Percentiles rank a stretch among this genome's conserved stretches.
phyloP scores from a whole-genome alignment of 2,329 filamentous ascomycete species.

The Magnaporthiopsis incrustans region DNA sequence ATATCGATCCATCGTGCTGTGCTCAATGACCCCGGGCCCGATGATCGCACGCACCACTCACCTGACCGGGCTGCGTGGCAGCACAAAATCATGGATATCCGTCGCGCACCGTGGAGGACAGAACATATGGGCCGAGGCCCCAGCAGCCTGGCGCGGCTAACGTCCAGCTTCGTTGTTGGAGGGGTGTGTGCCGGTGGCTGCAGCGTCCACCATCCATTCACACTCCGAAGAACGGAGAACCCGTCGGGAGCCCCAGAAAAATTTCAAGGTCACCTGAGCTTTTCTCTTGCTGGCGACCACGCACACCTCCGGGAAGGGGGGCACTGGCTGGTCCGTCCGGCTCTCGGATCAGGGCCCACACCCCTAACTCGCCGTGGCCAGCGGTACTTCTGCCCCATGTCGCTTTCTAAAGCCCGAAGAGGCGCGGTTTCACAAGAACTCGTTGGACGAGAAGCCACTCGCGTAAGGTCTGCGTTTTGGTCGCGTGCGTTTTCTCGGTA shows the following conservation, averaged over 20 bases:
- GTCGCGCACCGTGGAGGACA: neutral
- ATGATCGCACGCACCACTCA: neutral
- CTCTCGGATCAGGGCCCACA: neutral
- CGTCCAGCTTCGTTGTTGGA: neutral
- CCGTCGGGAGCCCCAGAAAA: neutral
- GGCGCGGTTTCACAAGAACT: neutral
- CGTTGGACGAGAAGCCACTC: neutral
- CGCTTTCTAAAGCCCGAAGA: neutral
- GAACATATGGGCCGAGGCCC: neutral
- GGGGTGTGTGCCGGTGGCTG: too few species aligned
- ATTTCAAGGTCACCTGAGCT: slow-evolving; percentile 3
- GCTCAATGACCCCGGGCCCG: neutral
- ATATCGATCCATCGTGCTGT: neutral
- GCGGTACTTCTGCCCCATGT: neutral
- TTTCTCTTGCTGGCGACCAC: slow-evolving; percentile 1
- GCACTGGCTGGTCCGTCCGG: neutral
- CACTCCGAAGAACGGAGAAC: neutral
- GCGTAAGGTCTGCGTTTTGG: slow-evolving; percentile 3
- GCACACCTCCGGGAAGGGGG: neutral
- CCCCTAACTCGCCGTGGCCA: neutral
- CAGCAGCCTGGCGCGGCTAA: neutral
- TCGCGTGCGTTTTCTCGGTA: slow-evolving; percentile 2
- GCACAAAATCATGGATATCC: neutral
- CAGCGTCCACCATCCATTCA: neutral
- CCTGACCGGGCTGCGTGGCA: neutral